These are phyloP conservation scores for Durotheca rogersii DNA, from an alignment of 495 filamentous ascomycete genomes.

Conservation along the genomic window DNA sequence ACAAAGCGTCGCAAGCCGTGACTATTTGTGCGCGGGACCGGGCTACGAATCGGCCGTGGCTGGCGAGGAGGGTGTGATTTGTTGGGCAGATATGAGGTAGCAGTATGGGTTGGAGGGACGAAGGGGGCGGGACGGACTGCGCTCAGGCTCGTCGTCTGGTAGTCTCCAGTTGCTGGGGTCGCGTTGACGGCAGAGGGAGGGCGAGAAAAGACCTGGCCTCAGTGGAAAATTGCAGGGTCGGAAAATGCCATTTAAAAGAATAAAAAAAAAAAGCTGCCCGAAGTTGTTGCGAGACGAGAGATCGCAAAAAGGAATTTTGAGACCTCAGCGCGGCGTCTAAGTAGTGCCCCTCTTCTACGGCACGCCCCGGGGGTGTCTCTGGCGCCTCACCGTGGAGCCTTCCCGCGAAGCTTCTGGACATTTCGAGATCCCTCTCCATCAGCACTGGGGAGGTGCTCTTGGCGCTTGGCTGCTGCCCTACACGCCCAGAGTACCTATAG, in stretches of 20 bases:
- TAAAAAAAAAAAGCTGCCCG: slow-evolving; percentile 36
- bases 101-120: slow-evolving; percentile 4
- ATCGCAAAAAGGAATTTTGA: slow-evolving; percentile 24
- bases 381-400: too few species aligned
- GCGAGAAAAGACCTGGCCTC: slow-evolving; percentile 14
- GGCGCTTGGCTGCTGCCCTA: neutral
- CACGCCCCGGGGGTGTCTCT: slow-evolving; percentile 15
- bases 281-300: slow-evolving; percentile 34
- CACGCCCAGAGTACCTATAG: too few species aligned
- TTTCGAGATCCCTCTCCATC: slow-evolving; percentile 18
- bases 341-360: slow-evolving; percentile 23
- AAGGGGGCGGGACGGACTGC: too few species aligned
- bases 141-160: neutral
- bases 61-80: slow-evolving; percentile 7
- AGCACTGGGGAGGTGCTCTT: neutral
- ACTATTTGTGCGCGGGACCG: slow-evolving; percentile 18
- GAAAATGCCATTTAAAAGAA: too few species aligned
- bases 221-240: too few species aligned
- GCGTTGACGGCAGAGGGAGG: slow-evolving; percentile 21
- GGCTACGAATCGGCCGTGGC: slow-evolving; percentile 8
- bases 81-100: slow-evolving; percentile 13
- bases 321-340: slow-evolving; percentile 22
- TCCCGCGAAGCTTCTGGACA: slow-evolving; percentile 28
- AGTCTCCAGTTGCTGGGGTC: slow-evolving; percentile 15
- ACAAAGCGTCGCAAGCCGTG: slow-evolving; percentile 26